Conservation (phyloP, 768 basidiomycete species). For the Xerocomellus amylosporus region DNA sequence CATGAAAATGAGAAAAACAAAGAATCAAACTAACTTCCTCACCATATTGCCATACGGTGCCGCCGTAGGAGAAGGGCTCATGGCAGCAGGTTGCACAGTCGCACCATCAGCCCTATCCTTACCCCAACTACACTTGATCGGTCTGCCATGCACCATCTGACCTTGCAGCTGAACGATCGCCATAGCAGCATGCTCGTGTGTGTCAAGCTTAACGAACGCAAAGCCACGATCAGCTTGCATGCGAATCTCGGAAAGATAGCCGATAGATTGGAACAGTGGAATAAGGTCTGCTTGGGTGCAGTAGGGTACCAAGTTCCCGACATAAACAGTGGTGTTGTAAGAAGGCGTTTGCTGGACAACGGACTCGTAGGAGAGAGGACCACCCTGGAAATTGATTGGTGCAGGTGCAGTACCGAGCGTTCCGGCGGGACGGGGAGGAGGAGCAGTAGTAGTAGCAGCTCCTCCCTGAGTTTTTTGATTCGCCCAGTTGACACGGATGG, state of each 20-base stretch:
- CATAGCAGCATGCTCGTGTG: slow-evolving; percentile 97
- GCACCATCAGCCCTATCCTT: slow-evolving; percentile 86
- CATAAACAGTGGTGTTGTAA: slow-evolving; percentile 95
- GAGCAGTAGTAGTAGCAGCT: slow-evolving; percentile 29
- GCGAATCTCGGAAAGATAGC: slow-evolving; percentile 96
- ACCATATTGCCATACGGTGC: slow-evolving; percentile 83
- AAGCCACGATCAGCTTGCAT: slow-evolving; percentile 99
- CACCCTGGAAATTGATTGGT: slow-evolving; percentile 88
- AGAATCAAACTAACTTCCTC: background rate
- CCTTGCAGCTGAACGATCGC: slow-evolving; percentile 97
- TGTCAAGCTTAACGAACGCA: slow-evolving; percentile 98
- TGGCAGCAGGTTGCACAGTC: slow-evolving; percentile 45
- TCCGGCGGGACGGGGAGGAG: slow-evolving; percentile 42
- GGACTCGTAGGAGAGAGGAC: slow-evolving; percentile 88
- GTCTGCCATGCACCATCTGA: slow-evolving; percentile 94
- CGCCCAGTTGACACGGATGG: slow-evolving; percentile 99
- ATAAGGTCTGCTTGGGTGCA: slow-evolving; percentile 97
- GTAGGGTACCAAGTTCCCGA: slow-evolving; percentile 97
- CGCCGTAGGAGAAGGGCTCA: slow-evolving; percentile 61
- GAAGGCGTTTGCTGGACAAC: slow-evolving; percentile 91
- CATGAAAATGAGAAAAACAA: slow-evolving; percentile 2
- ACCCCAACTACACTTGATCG: slow-evolving; percentile 99
- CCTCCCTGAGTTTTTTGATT: slow-evolving; percentile 95
- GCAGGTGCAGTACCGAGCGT: slow-evolving; percentile 70
- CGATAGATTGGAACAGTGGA: slow-evolving; percentile 97